Base-by-base conservation (phyloP, 2,329 filamentous ascomycete species). In the Phialocephala sp. region DNA sequence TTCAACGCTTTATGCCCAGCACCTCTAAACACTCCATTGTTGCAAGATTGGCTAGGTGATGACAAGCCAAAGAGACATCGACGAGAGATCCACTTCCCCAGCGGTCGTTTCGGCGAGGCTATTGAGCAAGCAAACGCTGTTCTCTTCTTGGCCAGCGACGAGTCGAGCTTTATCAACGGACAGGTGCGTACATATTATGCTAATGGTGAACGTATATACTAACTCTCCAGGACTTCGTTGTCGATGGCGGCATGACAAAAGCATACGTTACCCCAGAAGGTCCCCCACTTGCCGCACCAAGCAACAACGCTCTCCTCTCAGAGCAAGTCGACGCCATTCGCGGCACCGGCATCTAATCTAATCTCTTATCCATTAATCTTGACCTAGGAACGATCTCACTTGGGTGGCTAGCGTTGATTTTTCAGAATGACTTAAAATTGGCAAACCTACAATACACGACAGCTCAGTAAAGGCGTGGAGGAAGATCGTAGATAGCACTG, bases 201-300 rank as follows among this genome's bases (percentile, higher is more conserved):
- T 9, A 60, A 43, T 32, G 27, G 6, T 32, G 3, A 20, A 6
- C 8, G 4, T 41, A 14, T 43, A 20, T 43, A 56, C 59, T 72
- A 62, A 70, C 24, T 54, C 18, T 22, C n/a, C 57, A 88, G 66
- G 95, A 98, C 77, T 97, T 98, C 81, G 90, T 97, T 4, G 93
- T 98, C 32, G 95, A 99, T 75, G 95, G 95, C 65, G 94, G 94
- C 66, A 92, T 99, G 92, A 94, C 89, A 74, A 97, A 91, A 84
- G 92, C 93, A 54, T 98, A 97, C 78, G 88, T 91, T 35, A 91
- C 88, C 1, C 81, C 88, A 1, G 87, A 90, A 78, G 88, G 88
- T 3, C 81, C 85, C 15, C 76, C 87, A 9, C 72, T 81, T 0
- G 71, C 80, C 12, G 83, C 84, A 5, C 89, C 89, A 3, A 76